A percentile compares a stretch with the other conserved stretches of the same genome.
These are phyloP conservation scores for Escovopsis sp. DNA, from an alignment of 2,329 filamentous ascomycete species.

Conservation along the genomic window DNA sequence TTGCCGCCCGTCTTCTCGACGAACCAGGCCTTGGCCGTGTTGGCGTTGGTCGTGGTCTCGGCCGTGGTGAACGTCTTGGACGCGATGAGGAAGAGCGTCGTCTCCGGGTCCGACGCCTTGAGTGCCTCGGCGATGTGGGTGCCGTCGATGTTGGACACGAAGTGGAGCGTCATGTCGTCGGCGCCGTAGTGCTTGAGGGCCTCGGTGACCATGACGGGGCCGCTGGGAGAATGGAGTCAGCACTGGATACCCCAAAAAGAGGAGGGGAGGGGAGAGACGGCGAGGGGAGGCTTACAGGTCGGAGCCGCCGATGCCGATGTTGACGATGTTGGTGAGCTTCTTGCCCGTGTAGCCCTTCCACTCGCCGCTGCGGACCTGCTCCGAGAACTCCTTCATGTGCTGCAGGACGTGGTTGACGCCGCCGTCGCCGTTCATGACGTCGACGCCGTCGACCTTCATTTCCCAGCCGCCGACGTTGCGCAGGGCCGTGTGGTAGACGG, in stretches of 20 bases:
- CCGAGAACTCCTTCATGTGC: conserved; percentile 97
- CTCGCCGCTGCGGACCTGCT: conserved; percentile 82
- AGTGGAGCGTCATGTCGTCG: conserved; percentile 78
- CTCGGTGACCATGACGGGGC: conserved; percentile 97
- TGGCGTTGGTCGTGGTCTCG: conserved; percentile 93
- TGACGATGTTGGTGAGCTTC: conserved; percentile 92
- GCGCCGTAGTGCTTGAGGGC: conserved; percentile 90
- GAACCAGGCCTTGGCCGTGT: conserved; percentile 96
- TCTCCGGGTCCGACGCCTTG: conserved; percentile 79
- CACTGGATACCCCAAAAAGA: background rate
- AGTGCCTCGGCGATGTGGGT: conserved; percentile 95
- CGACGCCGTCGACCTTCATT: conserved; percentile 75
- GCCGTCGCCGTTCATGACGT: conserved; percentile 79
- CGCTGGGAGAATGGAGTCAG: conserved; percentile 33
- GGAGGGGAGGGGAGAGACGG: no score
- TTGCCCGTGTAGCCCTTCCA: conserved; percentile 98
- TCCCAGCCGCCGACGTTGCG: conserved; percentile 77
- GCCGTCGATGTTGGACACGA: conserved; percentile 98
- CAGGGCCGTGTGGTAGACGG: conserved; percentile 89
- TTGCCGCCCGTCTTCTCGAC: conserved; percentile 61
- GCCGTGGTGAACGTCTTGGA: conserved; percentile 99
- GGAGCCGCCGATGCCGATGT: conserved; percentile 94
- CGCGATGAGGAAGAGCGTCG: conserved; percentile 94
- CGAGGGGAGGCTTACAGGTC: conserved; percentile 59
- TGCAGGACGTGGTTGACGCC: conserved; percentile 82